phyloP scores from a whole-genome alignment of 2,329 filamentous ascomycete species.

The Rhynchosporium agropyri region DNA sequence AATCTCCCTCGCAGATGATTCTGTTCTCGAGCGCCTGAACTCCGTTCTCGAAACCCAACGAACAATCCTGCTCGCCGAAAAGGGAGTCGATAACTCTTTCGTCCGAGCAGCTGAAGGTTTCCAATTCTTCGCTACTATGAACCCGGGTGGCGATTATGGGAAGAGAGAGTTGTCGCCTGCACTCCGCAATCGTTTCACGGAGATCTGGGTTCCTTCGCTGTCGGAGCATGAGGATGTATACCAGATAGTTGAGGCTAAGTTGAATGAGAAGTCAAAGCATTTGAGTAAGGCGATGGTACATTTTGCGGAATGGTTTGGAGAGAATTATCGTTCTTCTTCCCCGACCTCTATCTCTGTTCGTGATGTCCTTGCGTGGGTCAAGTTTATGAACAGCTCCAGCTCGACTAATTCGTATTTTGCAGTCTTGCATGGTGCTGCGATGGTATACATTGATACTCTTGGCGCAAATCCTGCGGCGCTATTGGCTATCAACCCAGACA shows the following conservation, averaged over 20 bases:
- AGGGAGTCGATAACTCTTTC: constrained; percentile 81
- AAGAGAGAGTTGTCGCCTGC: constrained; percentile 97
- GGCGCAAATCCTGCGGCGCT: constrained; percentile 93
- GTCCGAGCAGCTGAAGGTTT: constrained; percentile 78
- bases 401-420: constrained; percentile 49
- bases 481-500: constrained; percentile 70
- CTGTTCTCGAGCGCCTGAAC: constrained; percentile 92
- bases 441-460: constrained; percentile 94
- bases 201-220: constrained; percentile 95
- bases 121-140: constrained; percentile 98
- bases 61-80: constrained; percentile 88
- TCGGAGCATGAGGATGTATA: constrained; percentile 83
- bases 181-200: constrained; percentile 92
- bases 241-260: constrained; percentile 81
- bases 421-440: constrained; percentile 83
- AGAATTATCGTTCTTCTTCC: constrained; percentile 74
- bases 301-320: constrained; percentile 93
- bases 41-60: constrained; percentile 90
- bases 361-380: constrained; percentile 90
- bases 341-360: constrained; percentile 84
- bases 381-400: constrained; percentile 74
- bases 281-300: constrained; percentile 73
- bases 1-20: constrained; percentile 96
- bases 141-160: constrained; percentile 96
- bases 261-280: constrained; percentile 56